phyloP scores from a whole-genome alignment of 306 rosid species.

The Sicyos baderoa region DNA sequence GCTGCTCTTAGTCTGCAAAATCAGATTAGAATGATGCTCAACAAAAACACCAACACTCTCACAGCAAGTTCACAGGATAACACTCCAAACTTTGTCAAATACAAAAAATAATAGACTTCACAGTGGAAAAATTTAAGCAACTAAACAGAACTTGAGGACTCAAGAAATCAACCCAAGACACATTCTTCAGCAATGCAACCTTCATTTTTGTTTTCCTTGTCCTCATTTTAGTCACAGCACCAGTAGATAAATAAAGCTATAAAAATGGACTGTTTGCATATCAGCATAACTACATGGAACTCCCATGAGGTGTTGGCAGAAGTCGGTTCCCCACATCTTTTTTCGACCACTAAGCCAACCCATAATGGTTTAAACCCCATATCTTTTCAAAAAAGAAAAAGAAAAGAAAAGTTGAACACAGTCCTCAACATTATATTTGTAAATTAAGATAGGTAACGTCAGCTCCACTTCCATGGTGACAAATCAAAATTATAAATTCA shows the following conservation, averaged over 20 bases:
- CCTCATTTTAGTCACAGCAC: background rate
- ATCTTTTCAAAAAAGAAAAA: too few relatives aligned
- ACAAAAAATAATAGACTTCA: background rate
- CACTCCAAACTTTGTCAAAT: background rate
- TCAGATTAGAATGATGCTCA: constrained; percentile 5
- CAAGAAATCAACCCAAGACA: constrained; percentile 1
- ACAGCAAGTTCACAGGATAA: background rate
- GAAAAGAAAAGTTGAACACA: background rate
- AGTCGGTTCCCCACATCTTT: background rate
- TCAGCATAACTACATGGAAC: background rate
- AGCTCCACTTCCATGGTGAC: background rate
- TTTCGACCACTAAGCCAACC: too few relatives aligned
- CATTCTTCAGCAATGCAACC: background rate
- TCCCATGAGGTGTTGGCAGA: background rate
- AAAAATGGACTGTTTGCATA: background rate
- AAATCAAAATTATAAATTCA: background rate
- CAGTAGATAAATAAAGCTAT: background rate
- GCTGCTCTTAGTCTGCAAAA: constrained; percentile 52
- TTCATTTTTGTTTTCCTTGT: background rate
- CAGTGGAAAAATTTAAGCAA: background rate
- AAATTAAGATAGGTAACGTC: constrained; percentile 1
- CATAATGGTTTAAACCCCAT: too few relatives aligned
- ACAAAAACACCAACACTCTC: background rate
- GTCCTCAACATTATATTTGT: background rate
- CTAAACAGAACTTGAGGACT: background rate